These are phyloP conservation scores for Leccinum aurantiacum DNA, from an alignment of 768 basidiomycete genomes.

Conservation along the genomic window DNA sequence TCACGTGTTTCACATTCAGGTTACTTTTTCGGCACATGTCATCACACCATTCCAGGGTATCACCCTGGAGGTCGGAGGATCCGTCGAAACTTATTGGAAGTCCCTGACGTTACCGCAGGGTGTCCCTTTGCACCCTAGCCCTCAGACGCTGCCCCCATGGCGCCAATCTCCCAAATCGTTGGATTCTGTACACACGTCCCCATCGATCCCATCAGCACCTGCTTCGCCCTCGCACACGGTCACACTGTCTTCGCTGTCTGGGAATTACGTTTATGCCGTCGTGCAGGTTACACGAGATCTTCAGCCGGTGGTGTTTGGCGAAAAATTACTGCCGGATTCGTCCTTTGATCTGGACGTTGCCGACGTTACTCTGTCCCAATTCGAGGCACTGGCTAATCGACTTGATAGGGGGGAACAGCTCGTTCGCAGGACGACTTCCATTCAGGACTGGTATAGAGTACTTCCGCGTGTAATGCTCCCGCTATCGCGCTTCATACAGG, in stretches of 20 bases:
- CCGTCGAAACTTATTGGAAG: conserved; percentile 99
- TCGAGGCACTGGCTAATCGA: conserved; percentile 60
- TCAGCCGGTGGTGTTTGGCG: conserved; percentile 81
- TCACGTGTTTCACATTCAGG: conserved; percentile 42
- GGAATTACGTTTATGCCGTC: conserved; percentile 81
- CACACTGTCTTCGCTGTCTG: conserved; percentile 86
- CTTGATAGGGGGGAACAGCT: conserved; percentile 43
- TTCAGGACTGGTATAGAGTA: conserved; percentile 47
- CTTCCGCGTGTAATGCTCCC: conserved; percentile 63
- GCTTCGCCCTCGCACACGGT: conserved; percentile 54
- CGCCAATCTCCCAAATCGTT: conserved; percentile 34
- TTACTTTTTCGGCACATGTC: conserved; percentile 84
- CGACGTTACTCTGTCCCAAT: conserved; percentile 83
- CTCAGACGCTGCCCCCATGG: conserved; percentile 38
- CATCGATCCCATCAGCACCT: conserved; percentile 57
- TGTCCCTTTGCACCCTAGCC: conserved; percentile 32
- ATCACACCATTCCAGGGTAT: conserved; percentile 90
- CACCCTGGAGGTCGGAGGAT: conserved; percentile 90
- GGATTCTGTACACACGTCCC: conserved; percentile 67
- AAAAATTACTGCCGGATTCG: conserved; percentile 72
- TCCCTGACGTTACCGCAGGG: conserved; percentile 46
- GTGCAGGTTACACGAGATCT: conserved; percentile 92
- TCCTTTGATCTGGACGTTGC: conserved; percentile 77
- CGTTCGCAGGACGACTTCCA: conserved; percentile 30
- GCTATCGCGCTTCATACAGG: conserved; percentile 74